phyloP scores from a whole-genome alignment of 2,329 filamentous ascomycete species.

The Pseudogymnoascus sp. region DNA sequence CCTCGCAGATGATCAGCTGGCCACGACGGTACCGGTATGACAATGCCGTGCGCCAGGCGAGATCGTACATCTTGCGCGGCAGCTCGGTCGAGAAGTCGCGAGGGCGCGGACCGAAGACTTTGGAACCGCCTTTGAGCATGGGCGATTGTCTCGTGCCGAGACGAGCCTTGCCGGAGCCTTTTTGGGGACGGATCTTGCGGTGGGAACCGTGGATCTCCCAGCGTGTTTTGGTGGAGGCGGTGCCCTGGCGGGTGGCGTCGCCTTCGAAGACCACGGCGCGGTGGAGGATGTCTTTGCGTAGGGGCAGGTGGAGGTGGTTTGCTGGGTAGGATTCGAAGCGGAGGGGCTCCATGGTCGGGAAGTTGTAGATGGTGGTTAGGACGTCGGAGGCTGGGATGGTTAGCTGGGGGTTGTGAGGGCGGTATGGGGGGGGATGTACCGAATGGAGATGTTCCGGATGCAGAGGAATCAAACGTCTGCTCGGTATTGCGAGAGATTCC shows the following conservation, averaged over 20 bases:
- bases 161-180: constrained; percentile 75
- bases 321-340: constrained; percentile 69
- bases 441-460: not conserved
- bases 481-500: constrained; percentile 8
- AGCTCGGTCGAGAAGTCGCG: constrained; percentile 82
- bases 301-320: constrained; percentile 77
- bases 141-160: constrained; percentile 75
- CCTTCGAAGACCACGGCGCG: constrained; percentile 88
- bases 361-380: constrained; percentile 78
- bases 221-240: constrained; percentile 73
- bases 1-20: constrained; percentile 78
- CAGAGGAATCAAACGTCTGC: not conserved
- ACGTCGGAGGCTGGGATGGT: constrained; percentile 49
- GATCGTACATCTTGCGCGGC: constrained; percentile 84
- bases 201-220: constrained; percentile 76
- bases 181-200: constrained; percentile 76
- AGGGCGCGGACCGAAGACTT: constrained; percentile 81
- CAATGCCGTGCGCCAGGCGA: constrained; percentile 89
- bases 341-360: constrained; percentile 80
- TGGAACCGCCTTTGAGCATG: constrained; percentile 75
- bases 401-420: constrained; percentile 19
- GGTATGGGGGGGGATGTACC: constrained; percentile 12
- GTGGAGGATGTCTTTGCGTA: constrained; percentile 87
- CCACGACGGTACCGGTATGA: constrained; percentile 84
- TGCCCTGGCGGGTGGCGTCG: constrained; percentile 79